Base-by-base conservation (phyloP, 805 yeast species). In the Hanseniaspora vineae region DNA sequence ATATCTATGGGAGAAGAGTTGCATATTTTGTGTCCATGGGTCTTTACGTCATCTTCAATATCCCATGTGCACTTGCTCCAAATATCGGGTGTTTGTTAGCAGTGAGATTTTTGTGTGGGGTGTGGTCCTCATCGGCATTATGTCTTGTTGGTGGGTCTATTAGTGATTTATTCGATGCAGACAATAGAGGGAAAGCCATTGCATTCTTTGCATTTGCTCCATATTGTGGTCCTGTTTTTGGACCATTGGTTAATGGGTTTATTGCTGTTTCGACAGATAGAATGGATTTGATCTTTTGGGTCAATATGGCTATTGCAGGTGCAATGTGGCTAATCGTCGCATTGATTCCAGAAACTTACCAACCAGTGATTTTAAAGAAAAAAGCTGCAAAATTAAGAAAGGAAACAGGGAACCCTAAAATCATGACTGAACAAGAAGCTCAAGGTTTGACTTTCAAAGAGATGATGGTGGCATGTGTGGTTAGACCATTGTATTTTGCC, bases 381-480 rank as follows among this genome's bases (percentile, higher is more conserved):
- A 76, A 81, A 61, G 95, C 95, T 19, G 66, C 64, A 49, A 72
- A 66, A 57, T 58, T 84, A 52, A 77, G 95, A 72, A 76, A 78
- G 60, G 84, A 83, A 64, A 82, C 95, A 12, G 94, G 94, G 44
- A 81, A 87, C 60, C 71, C 72, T 51, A 81, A 81, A 61, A 85
- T 88, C 54, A 86, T 87, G 86, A 85, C 97, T 19, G 94, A 85
- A 66, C 94, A 85, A 62, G 97, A 89, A 65, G 92, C 90, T 31
- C 78, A 77, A 60, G 86, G 86, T 44, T 62, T 87, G 62, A 66
- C 83, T 1, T 61, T 84, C 44, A 69, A 67, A 33, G 95, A 89
- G 61, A 70, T 89, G 62, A 55, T 86, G 50, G 73, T 76, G 50
- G 76, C 84, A 20, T 85, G 88, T 68, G 71, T 89, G 48, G 66